Percentiles rank a stretch among this genome's conserved stretches.
These are phyloP conservation scores for Mortierella sp. DNA, from an alignment of 371 early-diverging fungal genomes.

Conservation along the genomic window DNA sequence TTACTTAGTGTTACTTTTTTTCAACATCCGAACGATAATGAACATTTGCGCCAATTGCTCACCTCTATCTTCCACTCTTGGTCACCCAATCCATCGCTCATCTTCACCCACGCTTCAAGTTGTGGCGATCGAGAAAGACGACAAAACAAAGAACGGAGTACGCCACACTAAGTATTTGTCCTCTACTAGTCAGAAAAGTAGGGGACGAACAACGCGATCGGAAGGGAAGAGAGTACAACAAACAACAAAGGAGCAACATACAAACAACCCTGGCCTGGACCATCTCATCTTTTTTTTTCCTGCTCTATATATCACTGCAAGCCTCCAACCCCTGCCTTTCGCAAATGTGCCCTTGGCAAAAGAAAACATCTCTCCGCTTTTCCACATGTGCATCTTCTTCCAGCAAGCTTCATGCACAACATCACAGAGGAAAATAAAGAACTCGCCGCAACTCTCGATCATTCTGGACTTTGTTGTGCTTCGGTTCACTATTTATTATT, in stretches of 20 bases:
- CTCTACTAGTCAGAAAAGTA: not conserved
- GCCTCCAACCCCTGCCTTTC: not conserved
- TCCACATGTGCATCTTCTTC: not conserved
- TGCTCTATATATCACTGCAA: not conserved
- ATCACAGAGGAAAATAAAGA: not conserved
- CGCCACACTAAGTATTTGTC: not conserved
- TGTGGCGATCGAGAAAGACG: not conserved
- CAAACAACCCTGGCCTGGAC: not conserved
- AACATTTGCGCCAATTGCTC: not conserved
- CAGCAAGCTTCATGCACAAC: not conserved
- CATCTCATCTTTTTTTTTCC: not conserved
- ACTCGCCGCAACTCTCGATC: not conserved
- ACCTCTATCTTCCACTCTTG: not conserved
- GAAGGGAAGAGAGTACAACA: not conserved
- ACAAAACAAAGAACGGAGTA: not conserved
- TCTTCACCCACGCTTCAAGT: not conserved
- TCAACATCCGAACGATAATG: not conserved
- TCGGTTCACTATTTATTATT: conserved; percentile 7
- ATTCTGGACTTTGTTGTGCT: not conserved
- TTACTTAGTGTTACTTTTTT: not conserved
- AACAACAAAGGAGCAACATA: not conserved
- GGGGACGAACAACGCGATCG: not conserved
- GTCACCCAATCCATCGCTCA: not conserved
- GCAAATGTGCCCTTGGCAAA: no score
- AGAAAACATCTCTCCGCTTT: not conserved